Conservation (phyloP, 2,329 filamentous ascomycete species). For the Xylariaceae sp. region DNA sequence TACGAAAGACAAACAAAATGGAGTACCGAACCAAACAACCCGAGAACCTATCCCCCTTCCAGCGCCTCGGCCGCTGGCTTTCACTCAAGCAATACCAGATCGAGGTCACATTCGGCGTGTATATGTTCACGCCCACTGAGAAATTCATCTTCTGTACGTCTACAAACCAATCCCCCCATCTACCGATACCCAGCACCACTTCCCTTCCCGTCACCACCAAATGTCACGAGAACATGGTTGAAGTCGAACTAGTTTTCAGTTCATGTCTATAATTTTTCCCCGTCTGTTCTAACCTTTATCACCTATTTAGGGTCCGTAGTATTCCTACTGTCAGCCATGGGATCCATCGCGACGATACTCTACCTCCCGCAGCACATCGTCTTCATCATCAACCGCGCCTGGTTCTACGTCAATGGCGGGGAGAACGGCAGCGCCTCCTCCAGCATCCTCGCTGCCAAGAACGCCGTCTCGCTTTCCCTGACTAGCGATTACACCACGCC, state of each 20-base stretch:
- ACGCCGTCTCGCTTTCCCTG: constrained; percentile 40
- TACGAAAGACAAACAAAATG: constrained; percentile 31
- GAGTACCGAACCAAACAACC: constrained; percentile 33
- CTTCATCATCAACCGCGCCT: constrained; percentile 78
- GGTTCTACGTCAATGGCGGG: constrained; percentile 94
- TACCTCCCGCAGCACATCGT: constrained; percentile 92
- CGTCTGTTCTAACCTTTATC: constrained; percentile 1
- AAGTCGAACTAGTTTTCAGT: no score
- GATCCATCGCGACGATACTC: constrained; percentile 80
- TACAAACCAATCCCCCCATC: no score
- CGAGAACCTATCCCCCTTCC: constrained; percentile 36
- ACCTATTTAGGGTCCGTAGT: constrained; percentile 71
- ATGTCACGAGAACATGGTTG: no score
- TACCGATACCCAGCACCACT: no score
- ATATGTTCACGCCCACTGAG: constrained; percentile 96
- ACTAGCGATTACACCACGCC: constrained; percentile 28
- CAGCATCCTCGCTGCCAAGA: constrained; percentile 37
- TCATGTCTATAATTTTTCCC: background rate
- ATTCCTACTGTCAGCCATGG: constrained; percentile 84
- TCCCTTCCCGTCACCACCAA: no score
- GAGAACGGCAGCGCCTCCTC: constrained; percentile 30
- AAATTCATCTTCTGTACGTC: constrained; percentile 93
- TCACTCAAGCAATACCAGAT: constrained; percentile 97
- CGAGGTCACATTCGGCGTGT: constrained; percentile 92
- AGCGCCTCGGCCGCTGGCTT: constrained; percentile 74